Evolutionary conservation across 1,139 yeast genomes (phyloP).

Genomic region (Yamadazyma dushanensis): DNA sequence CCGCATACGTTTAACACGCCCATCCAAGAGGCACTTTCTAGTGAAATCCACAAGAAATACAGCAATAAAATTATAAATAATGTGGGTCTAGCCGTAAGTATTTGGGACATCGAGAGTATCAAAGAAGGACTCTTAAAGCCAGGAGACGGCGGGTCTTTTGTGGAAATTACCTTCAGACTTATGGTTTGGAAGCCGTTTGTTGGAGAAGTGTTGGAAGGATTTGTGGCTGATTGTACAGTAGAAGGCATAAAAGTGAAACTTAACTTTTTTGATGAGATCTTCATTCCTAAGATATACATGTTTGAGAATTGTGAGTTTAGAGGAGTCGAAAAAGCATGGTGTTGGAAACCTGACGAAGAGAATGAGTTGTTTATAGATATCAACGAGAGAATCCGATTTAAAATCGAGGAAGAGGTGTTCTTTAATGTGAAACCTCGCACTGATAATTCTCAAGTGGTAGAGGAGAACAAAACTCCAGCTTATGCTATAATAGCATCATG

Average conservation of each 20-base stretch:
- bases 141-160: slow-evolving; percentile 93
- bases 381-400: slow-evolving; percentile 85
- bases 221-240: slow-evolving; percentile 83
- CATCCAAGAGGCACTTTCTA: slow-evolving; percentile 66
- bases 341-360: slow-evolving; percentile 80
- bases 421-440: slow-evolving; percentile 72
- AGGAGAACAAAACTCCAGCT: slow-evolving; percentile 57
- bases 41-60: slow-evolving; percentile 81
- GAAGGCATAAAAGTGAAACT: slow-evolving; percentile 83
- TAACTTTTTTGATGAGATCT: slow-evolving; percentile 90
- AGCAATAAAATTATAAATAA: slow-evolving; percentile 81
- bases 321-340: slow-evolving; percentile 88
- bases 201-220: slow-evolving; percentile 92
- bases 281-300: slow-evolving; percentile 76
- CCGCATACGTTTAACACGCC: slow-evolving; percentile 82
- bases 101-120: slow-evolving; percentile 78
- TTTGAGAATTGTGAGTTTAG: slow-evolving; percentile 77
- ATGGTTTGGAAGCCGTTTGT: slow-evolving; percentile 90
- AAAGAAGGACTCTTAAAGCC: slow-evolving; percentile 89
- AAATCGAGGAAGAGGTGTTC: slow-evolving; percentile 87
- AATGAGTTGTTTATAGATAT: slow-evolving; percentile 78
- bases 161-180: slow-evolving; percentile 71
- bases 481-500: slow-evolving; percentile 89
- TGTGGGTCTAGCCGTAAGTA: slow-evolving; percentile 78
- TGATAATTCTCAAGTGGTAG: slow-evolving; percentile 48